A percentile compares a stretch with the other conserved stretches of the same genome.
Evolutionary conservation across 129 eudicot genomes (phyloP).

Genomic region (Logfia minima): DNA sequence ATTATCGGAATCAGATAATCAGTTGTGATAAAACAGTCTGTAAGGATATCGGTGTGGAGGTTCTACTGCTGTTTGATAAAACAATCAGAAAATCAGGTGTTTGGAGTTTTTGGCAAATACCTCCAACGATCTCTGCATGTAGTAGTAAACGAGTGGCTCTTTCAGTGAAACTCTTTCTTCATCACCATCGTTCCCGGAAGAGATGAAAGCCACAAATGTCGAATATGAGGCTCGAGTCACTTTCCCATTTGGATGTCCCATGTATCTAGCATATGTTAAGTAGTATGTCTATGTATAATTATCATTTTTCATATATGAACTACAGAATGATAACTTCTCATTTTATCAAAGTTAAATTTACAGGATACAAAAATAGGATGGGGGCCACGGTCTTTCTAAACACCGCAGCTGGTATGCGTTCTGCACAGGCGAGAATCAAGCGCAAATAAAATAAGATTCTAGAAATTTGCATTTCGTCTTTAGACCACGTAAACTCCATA

Average conservation of each 20-base stretch:
- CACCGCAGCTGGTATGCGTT: slow-evolving; percentile 57
- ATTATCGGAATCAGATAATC: neutral
- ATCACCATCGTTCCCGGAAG: slow-evolving; percentile 69
- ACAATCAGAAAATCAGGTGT: neutral
- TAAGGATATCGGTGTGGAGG: neutral
- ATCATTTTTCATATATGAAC: neutral
- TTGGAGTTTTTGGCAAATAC: slow-evolving; percentile 28
- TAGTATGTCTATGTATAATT: slow-evolving; percentile 17
- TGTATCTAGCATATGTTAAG: slow-evolving; percentile 66
- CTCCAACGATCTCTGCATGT: slow-evolving; percentile 93
- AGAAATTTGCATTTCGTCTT: slow-evolving; percentile 92
- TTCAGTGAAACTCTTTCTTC: slow-evolving; percentile 66
- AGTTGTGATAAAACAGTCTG: neutral
- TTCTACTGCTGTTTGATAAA: neutral
- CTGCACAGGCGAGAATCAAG: slow-evolving; percentile 81
- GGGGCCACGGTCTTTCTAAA: slow-evolving; percentile 71
- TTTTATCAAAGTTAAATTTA: neutral
- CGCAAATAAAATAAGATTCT: slow-evolving; percentile 81
- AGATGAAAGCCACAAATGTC: slow-evolving; percentile 73
- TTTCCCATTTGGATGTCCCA: slow-evolving; percentile 91
- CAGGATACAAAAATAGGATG: slow-evolving; percentile 87
- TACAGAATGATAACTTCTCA: neutral
- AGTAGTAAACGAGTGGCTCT: slow-evolving; percentile 93
- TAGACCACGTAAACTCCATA: slow-evolving; percentile 63
- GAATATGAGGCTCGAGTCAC: slow-evolving; percentile 75